Evolutionary conservation across 176 grass and related monocot genomes (phyloP), one percentile per base, ranked within the genome.

Genomic region (Microstegium vimineum): DNA sequence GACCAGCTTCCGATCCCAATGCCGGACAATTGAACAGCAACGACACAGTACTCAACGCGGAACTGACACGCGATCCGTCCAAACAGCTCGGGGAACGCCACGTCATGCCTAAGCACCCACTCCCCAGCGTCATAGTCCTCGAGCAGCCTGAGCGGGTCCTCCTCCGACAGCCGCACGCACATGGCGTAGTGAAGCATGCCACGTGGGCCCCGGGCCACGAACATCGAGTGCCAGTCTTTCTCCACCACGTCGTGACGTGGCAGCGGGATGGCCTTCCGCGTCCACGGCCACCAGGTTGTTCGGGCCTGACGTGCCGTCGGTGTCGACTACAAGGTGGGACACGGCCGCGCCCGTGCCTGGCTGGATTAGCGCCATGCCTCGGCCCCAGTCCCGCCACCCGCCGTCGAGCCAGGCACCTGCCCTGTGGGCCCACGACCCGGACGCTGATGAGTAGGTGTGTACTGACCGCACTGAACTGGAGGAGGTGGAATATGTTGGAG

Each of bases 201-300:
- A 41, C 46, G 70, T 2, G 70, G 31, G 18, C 54, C 52, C 9
- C 17, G 10, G 18, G 46, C 46, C 1, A 74, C 4, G 71, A 74
- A 74, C 45, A 54, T 46, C 45, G 71, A 74, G 71, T 74, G 46
- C 71, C 71, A 35, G 46, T 74, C 71, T 2, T 74, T 74, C 72
- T 74, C 72, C 46, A 2, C 18, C 46, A 54, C 72, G 27, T 74
- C 47, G 0, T 49, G 49, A 11, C 73, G 73, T 6, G 73, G 73
- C 73, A 76, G 51, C 30, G 73, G 51, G 49, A 76, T 38, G 51
- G 52, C 51, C 73, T 1, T 57, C 20, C 0, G 1, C 33, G 52
- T 76, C 52, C 0, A 76, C 32, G 26, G 32, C 73, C 13, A 76
- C 73, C 6, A 76, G 73, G 33, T 60, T 76, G 73, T 76, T 76